Conservation (phyloP, 2,329 filamentous ascomycete genomes). For the Blastomyces percursus region DNA sequence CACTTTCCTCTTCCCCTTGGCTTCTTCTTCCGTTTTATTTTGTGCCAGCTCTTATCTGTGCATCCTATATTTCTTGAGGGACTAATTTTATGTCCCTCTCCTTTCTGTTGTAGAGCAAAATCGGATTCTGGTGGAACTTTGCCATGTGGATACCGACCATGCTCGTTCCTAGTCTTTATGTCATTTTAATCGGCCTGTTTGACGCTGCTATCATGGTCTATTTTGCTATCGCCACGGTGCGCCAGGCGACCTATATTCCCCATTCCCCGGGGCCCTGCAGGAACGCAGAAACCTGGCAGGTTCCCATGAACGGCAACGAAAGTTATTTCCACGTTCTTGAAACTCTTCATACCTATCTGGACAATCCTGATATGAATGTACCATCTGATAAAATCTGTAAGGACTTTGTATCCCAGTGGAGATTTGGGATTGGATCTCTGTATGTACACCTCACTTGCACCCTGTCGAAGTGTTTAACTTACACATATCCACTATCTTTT, state of each 20-base stretch:
- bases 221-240: neutral
- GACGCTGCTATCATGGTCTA: slow-evolving; percentile 3
- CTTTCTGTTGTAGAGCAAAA: neutral
- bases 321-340: slow-evolving; percentile 4
- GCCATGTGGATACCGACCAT: slow-evolving; percentile 4
- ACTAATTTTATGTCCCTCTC: neutral
- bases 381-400: slow-evolving; percentile 4
- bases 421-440: slow-evolving; percentile 2
- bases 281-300: slow-evolving; percentile 6
- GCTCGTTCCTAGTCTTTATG: neutral
- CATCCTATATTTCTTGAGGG: neutral
- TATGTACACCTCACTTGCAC: neutral
- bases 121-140: slow-evolving; percentile 7
- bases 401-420: slow-evolving; percentile 2
- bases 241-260: slow-evolving; percentile 1
- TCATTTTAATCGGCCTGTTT: neutral
- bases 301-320: neutral
- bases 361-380: neutral
- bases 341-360: neutral
- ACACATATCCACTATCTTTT: neutral
- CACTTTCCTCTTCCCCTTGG: neutral
- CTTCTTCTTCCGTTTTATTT: neutral
- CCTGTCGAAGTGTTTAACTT: neutral
- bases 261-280: neutral
- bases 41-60: neutral